Evolutionary conservation across 805 yeast species (phyloP), one percentile per base, ranked within the genome.

Genomic region (Starmerella stellata): DNA sequence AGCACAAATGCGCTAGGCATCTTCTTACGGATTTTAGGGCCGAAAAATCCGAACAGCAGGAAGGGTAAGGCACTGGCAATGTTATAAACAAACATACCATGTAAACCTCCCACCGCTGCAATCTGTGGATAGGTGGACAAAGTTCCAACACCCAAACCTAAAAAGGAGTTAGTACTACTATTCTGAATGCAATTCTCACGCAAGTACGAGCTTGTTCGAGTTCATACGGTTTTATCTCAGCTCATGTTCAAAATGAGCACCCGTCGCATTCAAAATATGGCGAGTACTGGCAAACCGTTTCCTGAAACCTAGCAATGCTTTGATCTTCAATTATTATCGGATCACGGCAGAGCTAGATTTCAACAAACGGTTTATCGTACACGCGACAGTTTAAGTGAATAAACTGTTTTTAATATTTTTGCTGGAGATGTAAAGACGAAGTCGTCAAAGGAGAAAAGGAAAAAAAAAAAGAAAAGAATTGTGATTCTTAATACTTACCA

Each of bases 1-100:
- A 85, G 61, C 21, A 85, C 83, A 55, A 85, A 85, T 2, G 95
- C 95, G 7, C 79, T 72, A 0, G 95, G 95, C 49, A 93, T 79
- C 48, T 69, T 68, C 42, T 63, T 68, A 46, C 94, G 65, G 42
- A 85, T 75, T 8, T 73, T 54, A 1, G 95, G 95, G 1, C 95
- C 95, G 42, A 79, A 59, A 38, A 69, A 68, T 1, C 90, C 80
- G 63, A 85, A 85, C n/a, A 80, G 58, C 43, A 79, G 64, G 59
- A 85, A 75, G 3, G 95, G 95, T 35, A 85, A 56, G 1, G 93
- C 76, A 28, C 93, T 90, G 15, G 77, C 61, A 11, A 81, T 47
- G 1, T 83, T 72, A 53, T 85, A 85, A 7, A 80, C 92, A 40
- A 85, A 53, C 35, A 85, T 63, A 2, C 95, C 95, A 49, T 83